Evolutionary conservation across 1,139 yeast species (phyloP).

Genomic region (Yamadazyma dendronema): DNA sequence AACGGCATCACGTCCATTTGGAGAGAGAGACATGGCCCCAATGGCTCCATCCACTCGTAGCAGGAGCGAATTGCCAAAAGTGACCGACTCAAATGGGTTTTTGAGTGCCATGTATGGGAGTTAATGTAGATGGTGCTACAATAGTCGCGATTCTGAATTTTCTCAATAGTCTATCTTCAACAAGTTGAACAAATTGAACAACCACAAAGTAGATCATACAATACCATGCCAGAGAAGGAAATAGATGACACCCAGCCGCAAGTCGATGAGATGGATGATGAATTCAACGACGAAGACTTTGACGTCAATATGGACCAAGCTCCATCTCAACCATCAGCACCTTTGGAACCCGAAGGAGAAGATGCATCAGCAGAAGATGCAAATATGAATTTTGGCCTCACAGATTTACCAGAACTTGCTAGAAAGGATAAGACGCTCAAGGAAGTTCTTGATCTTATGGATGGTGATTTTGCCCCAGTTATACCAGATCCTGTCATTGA

Average conservation of each 20-base stretch:
- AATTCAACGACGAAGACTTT: constrained; percentile 29
- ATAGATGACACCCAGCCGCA: too few species aligned
- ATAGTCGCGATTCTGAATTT: too few species aligned
- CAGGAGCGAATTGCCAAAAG: constrained; percentile 78
- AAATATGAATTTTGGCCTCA: constrained; percentile 19
- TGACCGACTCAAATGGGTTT: constrained; percentile 42
- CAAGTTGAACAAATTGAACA: too few species aligned
- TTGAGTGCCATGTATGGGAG: constrained; percentile 3
- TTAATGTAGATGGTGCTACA: neutral
- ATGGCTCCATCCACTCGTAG: constrained; percentile 89
- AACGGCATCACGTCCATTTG: constrained; percentile 91
- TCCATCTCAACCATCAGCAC: neutral
- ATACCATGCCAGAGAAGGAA: neutral
- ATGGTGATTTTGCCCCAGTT: constrained; percentile 85
- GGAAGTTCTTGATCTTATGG: constrained; percentile 86
- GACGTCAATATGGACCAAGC: constrained; percentile 5
- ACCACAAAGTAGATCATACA: too few species aligned
- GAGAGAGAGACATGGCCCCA: constrained; percentile 90
- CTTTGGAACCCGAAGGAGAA: neutral
- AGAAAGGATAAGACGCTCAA: constrained; percentile 84
- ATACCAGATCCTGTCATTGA: constrained; percentile 99
- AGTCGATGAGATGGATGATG: constrained; percentile 22
- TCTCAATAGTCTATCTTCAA: too few species aligned
- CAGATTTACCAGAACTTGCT: constrained; percentile 68
- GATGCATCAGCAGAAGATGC: constrained; percentile 4